These are phyloP conservation scores for Geranium brycei DNA, from an alignment of 345 rosid genomes.

Conservation along the genomic window DNA sequence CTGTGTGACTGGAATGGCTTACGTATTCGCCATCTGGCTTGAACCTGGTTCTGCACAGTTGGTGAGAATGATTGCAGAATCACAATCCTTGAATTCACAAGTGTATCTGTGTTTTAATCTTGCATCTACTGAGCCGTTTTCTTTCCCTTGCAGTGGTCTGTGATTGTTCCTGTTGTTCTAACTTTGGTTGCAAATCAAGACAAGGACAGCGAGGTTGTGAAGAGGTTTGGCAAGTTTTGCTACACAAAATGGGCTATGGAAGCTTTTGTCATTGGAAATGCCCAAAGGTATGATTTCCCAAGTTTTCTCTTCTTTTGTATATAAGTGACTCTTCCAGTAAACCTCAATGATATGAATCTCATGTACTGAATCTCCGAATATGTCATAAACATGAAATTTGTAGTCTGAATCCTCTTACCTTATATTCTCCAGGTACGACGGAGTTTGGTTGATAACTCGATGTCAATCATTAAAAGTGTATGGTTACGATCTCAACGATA, in stretches of 20 bases:
- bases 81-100: too few species aligned
- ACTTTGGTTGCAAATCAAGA: conserved; percentile 66
- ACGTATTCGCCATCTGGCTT: conserved; percentile 56
- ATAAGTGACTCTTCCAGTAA: too few species aligned
- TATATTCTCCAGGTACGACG: conserved; percentile 45
- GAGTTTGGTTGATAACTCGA: conserved; percentile 85
- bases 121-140: not conserved
- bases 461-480: conserved; percentile 47
- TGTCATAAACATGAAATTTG: too few species aligned
- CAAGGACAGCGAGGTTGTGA: conserved; percentile 25
- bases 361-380: too few species aligned
- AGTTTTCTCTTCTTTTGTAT: too few species aligned
- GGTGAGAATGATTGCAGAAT: conserved; percentile 24
- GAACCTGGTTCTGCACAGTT: conserved; percentile 66
- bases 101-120: not conserved
- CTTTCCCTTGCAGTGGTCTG: conserved; percentile 48
- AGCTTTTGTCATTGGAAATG: conserved; percentile 65
- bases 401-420: not conserved
- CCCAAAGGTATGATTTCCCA: conserved; percentile 33
- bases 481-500: conserved; percentile 47
- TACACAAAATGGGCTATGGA: conserved; percentile 84
- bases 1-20: conserved; percentile 80
- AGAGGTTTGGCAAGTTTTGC: conserved; percentile 39
- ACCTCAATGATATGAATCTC: too few species aligned
- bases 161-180: conserved; percentile 67